Evolutionary conservation across 2,329 filamentous ascomycete genomes (phyloP).

Genomic region (Monilinia fructicola): DNA sequence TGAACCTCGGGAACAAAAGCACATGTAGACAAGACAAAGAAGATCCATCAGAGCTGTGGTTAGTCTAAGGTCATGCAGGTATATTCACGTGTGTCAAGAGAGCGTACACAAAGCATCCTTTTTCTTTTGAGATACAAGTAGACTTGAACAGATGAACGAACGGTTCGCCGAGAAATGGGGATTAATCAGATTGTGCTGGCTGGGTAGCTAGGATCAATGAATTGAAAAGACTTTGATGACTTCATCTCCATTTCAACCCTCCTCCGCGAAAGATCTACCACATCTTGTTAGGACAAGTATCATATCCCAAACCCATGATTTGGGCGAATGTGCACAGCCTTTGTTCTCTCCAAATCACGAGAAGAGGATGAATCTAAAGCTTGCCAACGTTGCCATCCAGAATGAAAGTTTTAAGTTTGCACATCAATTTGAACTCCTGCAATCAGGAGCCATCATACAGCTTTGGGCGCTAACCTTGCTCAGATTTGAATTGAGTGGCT

Average conservation of each 20-base stretch:
- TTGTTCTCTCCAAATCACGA: neutral
- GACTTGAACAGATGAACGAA: neutral
- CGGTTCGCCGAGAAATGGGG: neutral
- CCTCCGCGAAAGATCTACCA: neutral
- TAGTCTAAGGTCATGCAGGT: neutral
- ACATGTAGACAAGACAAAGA: constrained; percentile 5
- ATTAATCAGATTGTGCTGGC: no score
- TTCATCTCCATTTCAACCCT: neutral
- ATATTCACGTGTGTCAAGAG: neutral
- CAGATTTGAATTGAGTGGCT: constrained; percentile 13
- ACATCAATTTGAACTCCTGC: constrained; percentile 15
- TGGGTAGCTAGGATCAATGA: neutral
- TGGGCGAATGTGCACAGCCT: neutral
- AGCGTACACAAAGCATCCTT: neutral
- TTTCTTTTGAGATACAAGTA: neutral
- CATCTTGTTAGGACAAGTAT: neutral
- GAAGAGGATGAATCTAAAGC: constrained; percentile 1
- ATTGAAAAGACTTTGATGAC: constrained; percentile 1
- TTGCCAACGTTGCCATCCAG: neutral
- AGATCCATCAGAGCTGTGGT: neutral
- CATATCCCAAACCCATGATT: neutral
- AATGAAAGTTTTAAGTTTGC: constrained; percentile 1
- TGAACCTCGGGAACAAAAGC: neutral
- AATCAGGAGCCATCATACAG: constrained; percentile 6
- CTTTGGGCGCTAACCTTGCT: neutral